phyloP scores from a whole-genome alignment of 345 rosid species.

The Rhodamnia rubescens region DNA sequence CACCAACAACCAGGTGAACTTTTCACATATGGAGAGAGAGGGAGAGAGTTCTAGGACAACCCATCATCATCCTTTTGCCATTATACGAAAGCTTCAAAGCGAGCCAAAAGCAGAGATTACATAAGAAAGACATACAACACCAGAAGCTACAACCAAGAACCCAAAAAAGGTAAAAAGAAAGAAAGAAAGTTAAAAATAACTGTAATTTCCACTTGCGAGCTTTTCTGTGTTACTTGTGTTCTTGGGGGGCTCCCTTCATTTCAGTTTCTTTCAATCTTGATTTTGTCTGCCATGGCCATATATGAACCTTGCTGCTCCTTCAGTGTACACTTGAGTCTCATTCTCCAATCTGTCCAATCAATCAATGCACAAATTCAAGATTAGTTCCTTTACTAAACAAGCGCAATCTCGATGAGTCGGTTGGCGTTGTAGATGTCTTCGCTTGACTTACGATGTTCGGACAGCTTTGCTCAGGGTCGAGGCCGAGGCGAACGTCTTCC shows the following conservation, averaged over 20 bases:
- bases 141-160: not conserved
- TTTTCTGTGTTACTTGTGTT: not conserved
- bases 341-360: constrained; percentile 25
- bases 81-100: not conserved
- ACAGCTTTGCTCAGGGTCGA: constrained; percentile 43
- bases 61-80: not conserved
- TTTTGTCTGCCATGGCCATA: constrained; percentile 42
- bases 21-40: not conserved
- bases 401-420: not conserved
- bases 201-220: not conserved
- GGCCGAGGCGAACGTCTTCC: constrained; percentile 39
- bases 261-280: constrained; percentile 9
- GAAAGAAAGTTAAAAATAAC: not conserved
- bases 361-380: not conserved
- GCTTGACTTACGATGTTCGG: constrained; percentile 31
- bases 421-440: not conserved
- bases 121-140: not conserved
- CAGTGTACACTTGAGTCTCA: constrained; percentile 58
- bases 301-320: constrained; percentile 49
- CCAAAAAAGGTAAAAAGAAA: not conserved
- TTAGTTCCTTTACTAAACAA: not conserved
- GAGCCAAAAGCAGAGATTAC: not conserved
- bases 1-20: not conserved
- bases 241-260: not conserved
- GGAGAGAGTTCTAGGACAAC: not conserved